Evolutionary conservation across 2,329 filamentous ascomycete species (phyloP).

Genomic region (Xylariaceae sp.): DNA sequence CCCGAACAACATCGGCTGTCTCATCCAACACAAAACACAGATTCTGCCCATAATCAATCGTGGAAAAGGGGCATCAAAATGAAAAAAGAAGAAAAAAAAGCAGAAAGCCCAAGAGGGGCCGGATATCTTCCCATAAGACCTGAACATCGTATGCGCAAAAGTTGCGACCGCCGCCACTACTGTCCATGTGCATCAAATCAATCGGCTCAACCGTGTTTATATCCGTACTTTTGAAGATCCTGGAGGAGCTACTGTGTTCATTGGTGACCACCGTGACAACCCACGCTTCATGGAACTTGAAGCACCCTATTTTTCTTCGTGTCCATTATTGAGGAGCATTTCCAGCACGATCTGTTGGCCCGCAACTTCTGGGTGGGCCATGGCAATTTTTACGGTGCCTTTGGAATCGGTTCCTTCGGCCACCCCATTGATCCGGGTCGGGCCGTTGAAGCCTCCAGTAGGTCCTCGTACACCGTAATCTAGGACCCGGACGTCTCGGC

Average conservation of each 20-base stretch:
- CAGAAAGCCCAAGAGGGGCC: conserved; percentile 6
- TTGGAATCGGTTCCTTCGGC: conserved; percentile 46
- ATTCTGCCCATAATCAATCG: neutral
- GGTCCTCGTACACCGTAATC: conserved; percentile 73
- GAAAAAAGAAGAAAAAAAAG: conserved; percentile 2
- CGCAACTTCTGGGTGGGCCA: conserved; percentile 87
- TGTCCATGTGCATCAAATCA: neutral
- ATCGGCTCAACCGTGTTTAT: neutral
- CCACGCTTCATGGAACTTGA: conserved; percentile 3
- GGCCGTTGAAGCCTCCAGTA: conserved; percentile 43
- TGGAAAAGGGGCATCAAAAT: neutral
- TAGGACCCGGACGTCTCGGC: conserved; percentile 80
- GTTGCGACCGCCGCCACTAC: conserved; percentile 1
- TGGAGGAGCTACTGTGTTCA: neutral
- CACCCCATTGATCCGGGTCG: conserved; percentile 31
- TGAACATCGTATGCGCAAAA: neutral
- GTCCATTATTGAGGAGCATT: conserved; percentile 85
- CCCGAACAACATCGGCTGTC: neutral
- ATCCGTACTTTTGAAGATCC: neutral
- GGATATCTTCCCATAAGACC: conserved; percentile 15
- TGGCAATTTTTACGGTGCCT: conserved; percentile 85
- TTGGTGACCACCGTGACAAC: conserved; percentile 4
- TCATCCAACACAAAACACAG: neutral
- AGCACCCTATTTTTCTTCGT: conserved; percentile 45
- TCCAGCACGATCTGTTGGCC: conserved; percentile 86